Percentiles rank a stretch among this genome's conserved stretches.
Conservation (phyloP, 495 filamentous ascomycete genomes). For the Hypoxylon cercidicola region DNA sequence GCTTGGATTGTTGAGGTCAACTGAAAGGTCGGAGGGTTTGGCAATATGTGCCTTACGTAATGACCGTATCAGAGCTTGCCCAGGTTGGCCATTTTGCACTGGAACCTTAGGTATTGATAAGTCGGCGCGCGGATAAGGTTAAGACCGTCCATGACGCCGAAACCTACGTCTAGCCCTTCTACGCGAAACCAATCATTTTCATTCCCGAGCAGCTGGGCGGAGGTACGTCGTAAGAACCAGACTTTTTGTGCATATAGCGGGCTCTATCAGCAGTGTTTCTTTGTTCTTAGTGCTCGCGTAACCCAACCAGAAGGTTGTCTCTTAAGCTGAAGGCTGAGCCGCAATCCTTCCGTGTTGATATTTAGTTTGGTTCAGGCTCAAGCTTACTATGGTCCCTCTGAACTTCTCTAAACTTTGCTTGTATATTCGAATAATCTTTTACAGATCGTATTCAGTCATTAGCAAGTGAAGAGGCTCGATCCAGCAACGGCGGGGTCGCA, state of each 20-base stretch:
- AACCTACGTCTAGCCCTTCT: conserved; percentile 9
- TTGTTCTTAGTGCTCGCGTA: not conserved
- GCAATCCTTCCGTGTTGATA: not conserved
- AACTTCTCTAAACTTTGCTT: not conserved
- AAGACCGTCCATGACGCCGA: conserved; percentile 9
- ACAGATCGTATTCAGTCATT: no score
- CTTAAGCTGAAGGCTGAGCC: not conserved
- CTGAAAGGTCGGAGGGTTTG: no score
- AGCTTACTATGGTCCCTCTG: not conserved
- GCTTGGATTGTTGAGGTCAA: no score
- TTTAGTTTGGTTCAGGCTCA: not conserved
- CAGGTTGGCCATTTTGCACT: not conserved
- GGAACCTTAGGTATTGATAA: not conserved
- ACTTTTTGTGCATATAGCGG: no score
- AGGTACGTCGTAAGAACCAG: no score
- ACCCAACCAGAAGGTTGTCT: not conserved
- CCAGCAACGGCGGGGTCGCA: conserved; percentile 1
- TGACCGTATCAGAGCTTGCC: conserved; percentile 14
- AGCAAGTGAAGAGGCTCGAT: not conserved
- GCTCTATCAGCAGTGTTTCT: not conserved
- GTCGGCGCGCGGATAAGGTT: conserved; percentile 17
- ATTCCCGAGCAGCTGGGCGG: conserved; percentile 17
- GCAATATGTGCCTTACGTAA: not conserved
- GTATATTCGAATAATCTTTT: not conserved
- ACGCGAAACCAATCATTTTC: conserved; percentile 23